Base-by-base conservation (phyloP, 2,329 filamentous ascomycete species). In the Cladophialophora psammophila region DNA sequence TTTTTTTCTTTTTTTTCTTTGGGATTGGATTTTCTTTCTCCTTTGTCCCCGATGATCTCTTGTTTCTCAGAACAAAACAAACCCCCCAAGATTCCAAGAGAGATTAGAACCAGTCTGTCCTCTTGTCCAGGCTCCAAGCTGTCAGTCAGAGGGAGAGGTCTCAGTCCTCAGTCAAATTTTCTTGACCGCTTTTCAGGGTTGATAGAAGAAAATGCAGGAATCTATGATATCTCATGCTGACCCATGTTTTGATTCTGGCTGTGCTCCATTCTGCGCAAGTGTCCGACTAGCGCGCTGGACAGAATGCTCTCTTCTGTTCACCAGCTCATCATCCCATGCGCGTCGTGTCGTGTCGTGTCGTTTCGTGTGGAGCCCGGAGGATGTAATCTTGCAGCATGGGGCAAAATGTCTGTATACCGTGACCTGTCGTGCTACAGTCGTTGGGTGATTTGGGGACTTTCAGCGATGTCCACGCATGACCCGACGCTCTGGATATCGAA, bases 1-100 rank as follows among this genome's bases (percentile, higher is more conserved):
- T 54, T 62, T 72, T 60, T 60, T 63, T 72, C 68, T 73, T 65
- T 68, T 60, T 63, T 72, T 68, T 73, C 65, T 68, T 68, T 68
- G 67, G 68, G 69, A 73, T 69, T 69, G 67, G 60, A 36, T n/a
- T 60, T 54, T 64, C 60, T 65, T 61, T 69, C 67, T 70, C 60
- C 55, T 61, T 63, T 56, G 42, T 62, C 61, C 40, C 40, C 15
- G 13, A 50, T 69, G 57, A 34, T 13, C 59, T 7, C 48, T 48
- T 57, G 34, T 58, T 53, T 36, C 32, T 58, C 31, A 10, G 5
- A 35, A n/a, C 34, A 60, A 35, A 55, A 35, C 50, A 32, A 48
- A 40, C 13, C 36, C 45, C 35, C 20, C 15, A 45, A 36, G 53
- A 26, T 60, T 42, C 42, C 18, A 57, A 54, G 35, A 20, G 36